A percentile compares a stretch with the other conserved stretches of the same genome.
phyloP scores from a whole-genome alignment of 495 filamentous ascomycete genomes.

The Chaetomium fimeti region DNA sequence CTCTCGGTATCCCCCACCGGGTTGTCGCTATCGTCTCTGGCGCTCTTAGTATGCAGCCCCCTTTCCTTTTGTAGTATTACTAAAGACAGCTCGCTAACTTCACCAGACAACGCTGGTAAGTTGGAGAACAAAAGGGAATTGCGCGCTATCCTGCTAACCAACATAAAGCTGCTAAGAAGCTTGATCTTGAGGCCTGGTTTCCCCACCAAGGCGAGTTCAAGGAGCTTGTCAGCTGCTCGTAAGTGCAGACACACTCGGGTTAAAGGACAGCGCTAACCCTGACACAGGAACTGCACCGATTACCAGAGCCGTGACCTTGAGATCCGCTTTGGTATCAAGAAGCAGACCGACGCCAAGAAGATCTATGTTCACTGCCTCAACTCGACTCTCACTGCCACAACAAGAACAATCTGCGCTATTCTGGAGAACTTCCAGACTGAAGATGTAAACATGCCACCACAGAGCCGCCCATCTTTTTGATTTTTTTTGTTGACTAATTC shows the following conservation, averaged over 20 bases:
- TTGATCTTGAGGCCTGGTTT: conserved; percentile 96
- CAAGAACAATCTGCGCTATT: conserved; percentile 89
- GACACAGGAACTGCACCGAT: conserved; percentile 74
- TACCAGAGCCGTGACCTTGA: conserved; percentile 89
- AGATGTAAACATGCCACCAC: conserved; percentile 53
- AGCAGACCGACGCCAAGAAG: conserved; percentile 60
- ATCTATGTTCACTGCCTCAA: conserved; percentile 94
- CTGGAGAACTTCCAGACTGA: conserved; percentile 96
- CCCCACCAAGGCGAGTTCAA: conserved; percentile 85
- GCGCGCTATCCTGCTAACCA: conserved; percentile 55
- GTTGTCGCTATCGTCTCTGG: conserved; percentile 92
- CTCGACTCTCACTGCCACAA: conserved; percentile 87
- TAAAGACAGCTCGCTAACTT: conserved; percentile 10
- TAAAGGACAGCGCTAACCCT: neutral
- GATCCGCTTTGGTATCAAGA: conserved; percentile 56
- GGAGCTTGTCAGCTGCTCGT: conserved; percentile 87
- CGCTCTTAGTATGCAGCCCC: conserved; percentile 58
- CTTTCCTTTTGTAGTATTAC: neutral
- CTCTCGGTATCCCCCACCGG: conserved; percentile 81
- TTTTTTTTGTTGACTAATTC: conserved; percentile 4
- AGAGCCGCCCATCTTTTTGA: too few relatives aligned
- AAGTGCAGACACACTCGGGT: conserved; percentile 1
- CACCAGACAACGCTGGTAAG: conserved; percentile 30
- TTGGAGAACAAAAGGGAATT: neutral
- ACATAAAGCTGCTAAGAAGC: conserved; percentile 75